phyloP scores from a whole-genome alignment of 2,329 filamentous ascomycete genomes.

The Stagonosporopsis tanaceti region DNA sequence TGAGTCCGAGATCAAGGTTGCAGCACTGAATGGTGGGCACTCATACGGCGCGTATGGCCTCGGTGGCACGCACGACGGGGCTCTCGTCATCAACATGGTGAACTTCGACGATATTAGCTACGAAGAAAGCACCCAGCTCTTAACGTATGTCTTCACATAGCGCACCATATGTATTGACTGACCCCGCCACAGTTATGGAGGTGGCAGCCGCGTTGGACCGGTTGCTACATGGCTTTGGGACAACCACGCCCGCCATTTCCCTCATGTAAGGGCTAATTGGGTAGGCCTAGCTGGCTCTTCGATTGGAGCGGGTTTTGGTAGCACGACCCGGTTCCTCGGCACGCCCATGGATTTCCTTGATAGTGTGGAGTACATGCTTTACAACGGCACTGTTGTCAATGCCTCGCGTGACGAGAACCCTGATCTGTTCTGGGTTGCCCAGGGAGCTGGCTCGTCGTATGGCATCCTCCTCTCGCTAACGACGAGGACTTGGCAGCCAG shows the following conservation, averaged over 20 bases:
- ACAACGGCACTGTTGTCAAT: conserved; percentile 28
- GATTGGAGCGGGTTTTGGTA: conserved; percentile 27
- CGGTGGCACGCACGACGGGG: conserved; percentile 19
- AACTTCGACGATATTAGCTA: conserved; percentile 22
- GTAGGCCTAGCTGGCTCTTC: conserved; percentile 26
- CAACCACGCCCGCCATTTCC: conserved; percentile 28
- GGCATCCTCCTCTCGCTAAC: conserved; percentile 26
- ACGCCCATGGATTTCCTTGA: conserved; percentile 27
- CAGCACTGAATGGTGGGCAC: conserved; percentile 24
- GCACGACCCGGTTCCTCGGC: conserved; percentile 27
- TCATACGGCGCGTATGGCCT: conserved; percentile 28
- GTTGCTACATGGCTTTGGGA: conserved; percentile 27
- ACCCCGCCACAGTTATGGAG: conserved; percentile 20
- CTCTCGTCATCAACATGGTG: conserved; percentile 25
- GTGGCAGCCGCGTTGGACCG: conserved; percentile 26
- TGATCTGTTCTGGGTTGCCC: conserved; percentile 36
- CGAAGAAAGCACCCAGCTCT: conserved; percentile 16
- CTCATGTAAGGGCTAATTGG: conserved; percentile 26
- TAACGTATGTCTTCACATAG: conserved; percentile 9
- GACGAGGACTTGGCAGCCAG: conserved; percentile 24
- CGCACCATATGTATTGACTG: not conserved
- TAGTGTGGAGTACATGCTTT: conserved; percentile 23
- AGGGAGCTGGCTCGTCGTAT: conserved; percentile 29
- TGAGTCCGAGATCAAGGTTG: conserved; percentile 22
- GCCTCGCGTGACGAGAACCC: conserved; percentile 27